Evolutionary conservation across 2,329 filamentous ascomycete species (phyloP), one percentile per base, ranked within the genome.

Genomic region (Sarocladium strictum): DNA sequence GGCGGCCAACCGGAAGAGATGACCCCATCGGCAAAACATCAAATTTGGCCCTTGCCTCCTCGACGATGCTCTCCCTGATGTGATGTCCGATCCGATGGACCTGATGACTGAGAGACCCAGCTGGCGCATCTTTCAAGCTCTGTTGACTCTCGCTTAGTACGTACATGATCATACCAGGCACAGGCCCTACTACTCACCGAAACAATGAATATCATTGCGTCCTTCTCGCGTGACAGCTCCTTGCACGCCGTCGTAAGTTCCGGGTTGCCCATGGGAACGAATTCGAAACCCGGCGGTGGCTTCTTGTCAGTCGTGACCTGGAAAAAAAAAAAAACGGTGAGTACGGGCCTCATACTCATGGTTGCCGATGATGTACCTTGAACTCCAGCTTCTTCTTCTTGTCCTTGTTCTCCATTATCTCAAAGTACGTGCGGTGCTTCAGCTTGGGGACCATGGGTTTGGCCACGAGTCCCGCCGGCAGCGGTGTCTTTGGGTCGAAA

Each of bases 161-260:
- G 3, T 45, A 50, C 59, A 35, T 14, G 43, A 32, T 43, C 14
- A 15, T 33, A 49, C 15, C 26, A 21, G 17, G 14, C n/a, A 23
- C 10, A 19, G 23, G 6, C 17, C n/a, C n/a, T 21, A 14, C n/a
- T 3, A 68, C 79, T 60, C 74, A 85, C 83, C 62, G 82, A 83
- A 49, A 87, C 83, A 56, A 86, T 85, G 60, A 84, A 86, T 15
- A 86, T 80, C 77, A 84, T 80, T 43, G 80, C 81, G 60, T 76
- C 82, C 52, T 74, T 72, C 60, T 84, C 79, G 58, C 84, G 75
- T 1, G 83, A 86, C 19, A 85, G 66, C 61, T 86, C 83, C 66
- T 86, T 86, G 72, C 84, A 87, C 41, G 74, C 69, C 54, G 71
- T 72, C 4, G 82, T 85, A 62, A 87, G 68, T 58, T 77, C 73